Conservation (phyloP, 768 basidiomycete species). For the Lactarius sp. region DNA sequence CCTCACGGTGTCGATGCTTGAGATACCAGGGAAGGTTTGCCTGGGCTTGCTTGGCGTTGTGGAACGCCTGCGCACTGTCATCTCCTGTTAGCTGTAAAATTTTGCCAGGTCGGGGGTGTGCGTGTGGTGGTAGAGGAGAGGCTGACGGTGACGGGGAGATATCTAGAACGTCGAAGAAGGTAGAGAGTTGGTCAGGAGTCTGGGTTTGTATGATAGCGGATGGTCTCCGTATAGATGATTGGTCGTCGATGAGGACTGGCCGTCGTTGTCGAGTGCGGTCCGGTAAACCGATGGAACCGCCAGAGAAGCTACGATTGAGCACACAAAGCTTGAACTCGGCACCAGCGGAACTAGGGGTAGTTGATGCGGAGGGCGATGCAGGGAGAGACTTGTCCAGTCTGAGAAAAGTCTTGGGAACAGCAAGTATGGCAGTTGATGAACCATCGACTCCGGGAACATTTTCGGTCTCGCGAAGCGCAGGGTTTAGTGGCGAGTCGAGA, state of each 20-base stretch:
- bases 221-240: conserved; percentile 13
- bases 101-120: conserved; percentile 33
- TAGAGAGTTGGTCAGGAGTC: conserved; percentile 4
- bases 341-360: background rate
- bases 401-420: conserved; percentile 20
- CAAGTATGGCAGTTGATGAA: background rate
- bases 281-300: conserved; percentile 3
- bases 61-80: conserved; percentile 40
- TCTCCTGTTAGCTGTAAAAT: conserved; percentile 39
- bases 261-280: conserved; percentile 15
- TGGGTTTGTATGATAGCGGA: conserved; percentile 17
- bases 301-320: conserved; percentile 16
- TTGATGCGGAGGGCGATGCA: conserved; percentile 16
- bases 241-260: conserved; percentile 16
- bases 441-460: background rate
- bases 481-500: background rate
- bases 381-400: conserved; percentile 22
- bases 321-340: background rate
- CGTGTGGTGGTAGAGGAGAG: background rate
- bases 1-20: conserved; percentile 46
- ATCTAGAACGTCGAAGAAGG: background rate
- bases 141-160: background rate
- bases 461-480: background rate
- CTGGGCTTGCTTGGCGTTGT: conserved; percentile 36
- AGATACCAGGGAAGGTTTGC: conserved; percentile 53